phyloP scores from a whole-genome alignment of 148 eudicot species.

The Dianthus caryophyllus region DNA sequence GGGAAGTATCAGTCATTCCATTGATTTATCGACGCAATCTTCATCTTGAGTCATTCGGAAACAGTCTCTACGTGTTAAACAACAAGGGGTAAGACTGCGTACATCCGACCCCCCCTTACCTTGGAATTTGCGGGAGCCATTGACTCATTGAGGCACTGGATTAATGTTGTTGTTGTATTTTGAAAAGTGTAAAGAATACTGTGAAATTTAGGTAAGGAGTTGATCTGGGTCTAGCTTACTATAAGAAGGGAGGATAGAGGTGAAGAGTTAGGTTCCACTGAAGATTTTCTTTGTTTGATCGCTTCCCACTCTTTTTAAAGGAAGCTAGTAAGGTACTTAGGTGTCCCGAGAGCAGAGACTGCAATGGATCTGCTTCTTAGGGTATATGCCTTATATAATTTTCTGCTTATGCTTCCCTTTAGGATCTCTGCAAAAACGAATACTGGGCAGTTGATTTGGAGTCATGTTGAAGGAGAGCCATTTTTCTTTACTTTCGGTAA shows the following conservation, averaged over 20 bases:
- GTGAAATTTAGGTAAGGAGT: neutral
- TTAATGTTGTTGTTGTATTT: too few species aligned
- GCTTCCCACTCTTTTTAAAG: neutral
- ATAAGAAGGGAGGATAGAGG: neutral
- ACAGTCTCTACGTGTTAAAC: too few species aligned
- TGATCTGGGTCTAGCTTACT: neutral
- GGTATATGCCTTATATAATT: neutral
- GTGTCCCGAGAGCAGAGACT: too few species aligned
- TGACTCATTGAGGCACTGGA: too few species aligned
- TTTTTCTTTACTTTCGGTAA: constrained; percentile 81
- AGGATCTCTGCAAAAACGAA: constrained; percentile 82
- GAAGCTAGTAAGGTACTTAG: neutral
- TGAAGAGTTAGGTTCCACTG: neutral
- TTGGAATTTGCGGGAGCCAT: too few species aligned
- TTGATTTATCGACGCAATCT: too few species aligned
- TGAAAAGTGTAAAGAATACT: too few species aligned
- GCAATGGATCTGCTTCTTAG: neutral
- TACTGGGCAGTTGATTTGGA: constrained; percentile 59
- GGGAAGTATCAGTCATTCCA: too few species aligned
- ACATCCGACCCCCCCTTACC: too few species aligned
- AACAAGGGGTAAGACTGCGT: too few species aligned
- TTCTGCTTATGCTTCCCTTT: constrained; percentile 19
- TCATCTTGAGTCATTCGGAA: too few species aligned
- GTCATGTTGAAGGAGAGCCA: constrained; percentile 67
- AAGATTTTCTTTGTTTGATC: neutral